Base-by-base conservation (phyloP, 495 filamentous ascomycete genomes). In the Monascus purpureus region DNA sequence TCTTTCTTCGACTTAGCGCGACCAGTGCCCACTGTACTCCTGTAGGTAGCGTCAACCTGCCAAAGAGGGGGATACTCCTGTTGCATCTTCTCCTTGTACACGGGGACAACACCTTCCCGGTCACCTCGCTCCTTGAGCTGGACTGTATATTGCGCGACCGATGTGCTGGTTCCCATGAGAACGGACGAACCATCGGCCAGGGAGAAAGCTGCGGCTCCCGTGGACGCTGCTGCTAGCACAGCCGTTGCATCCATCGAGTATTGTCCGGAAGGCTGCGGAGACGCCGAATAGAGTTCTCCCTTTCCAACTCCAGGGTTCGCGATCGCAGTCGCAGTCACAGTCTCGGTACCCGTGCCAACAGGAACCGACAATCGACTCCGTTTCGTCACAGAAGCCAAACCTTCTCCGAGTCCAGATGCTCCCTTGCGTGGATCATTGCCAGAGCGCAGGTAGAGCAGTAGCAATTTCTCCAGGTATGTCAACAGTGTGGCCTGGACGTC, bases 61-160 rank as follows among this genome's bases (percentile, higher is more conserved):
- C 33, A 36, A 13, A 22, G 8, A 7, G 33, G 27, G 6, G 33
- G 33, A 14, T 2, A 13, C 13, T 36, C 25, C 12, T 17, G 17
- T 15, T 28, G 6, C 25, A 36, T 29, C 1, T 14, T 17, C 16
- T 29, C 33, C 4, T 14, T 4, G 13, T 29, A 28, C 16, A 13
- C 6, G n/a, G 33, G 33, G 3, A 13, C 16, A 4, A 36, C 25
- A 25, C 25, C 25, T 6, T 36, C 25, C 5, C 3, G 13, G 14
- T 36, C 33, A n/a, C 33, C 33, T 14, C 9, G 8, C 14, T 29
- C 33, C 13, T 36, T 36, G 2, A 36, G 33, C 24, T 15, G n/a
- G 12, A 17, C 15, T 8, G 27, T 29, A 29, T 29, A 36, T 17
- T 25, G 3, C 18, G 33, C 15, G 2, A 8, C 5, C n/a, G n/a